Conservation (phyloP, 495 filamentous ascomycete species). For the Aspergillus sparsus region DNA sequence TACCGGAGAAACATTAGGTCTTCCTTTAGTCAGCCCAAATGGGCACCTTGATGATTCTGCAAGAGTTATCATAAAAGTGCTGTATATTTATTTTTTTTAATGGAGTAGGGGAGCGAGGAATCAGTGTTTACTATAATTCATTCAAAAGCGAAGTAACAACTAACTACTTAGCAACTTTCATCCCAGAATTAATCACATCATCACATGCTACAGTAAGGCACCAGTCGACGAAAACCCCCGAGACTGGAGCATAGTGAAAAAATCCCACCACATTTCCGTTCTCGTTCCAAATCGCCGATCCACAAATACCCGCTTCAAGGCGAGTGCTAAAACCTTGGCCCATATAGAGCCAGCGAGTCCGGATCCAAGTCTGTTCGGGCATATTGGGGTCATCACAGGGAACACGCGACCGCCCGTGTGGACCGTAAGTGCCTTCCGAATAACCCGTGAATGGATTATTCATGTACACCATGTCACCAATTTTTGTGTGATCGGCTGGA, state of each 20-base stretch:
- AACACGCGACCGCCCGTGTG: slow-evolving; percentile 1
- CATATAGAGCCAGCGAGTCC: neutral
- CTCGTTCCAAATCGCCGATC: slow-evolving; percentile 13
- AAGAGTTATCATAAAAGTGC: too few relatives aligned
- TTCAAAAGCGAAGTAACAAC: too few relatives aligned
- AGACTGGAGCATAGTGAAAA: slow-evolving; percentile 14
- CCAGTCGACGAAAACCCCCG: neutral
- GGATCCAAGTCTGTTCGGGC: neutral
- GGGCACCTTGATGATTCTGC: too few relatives aligned
- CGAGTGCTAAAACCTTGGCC: neutral
- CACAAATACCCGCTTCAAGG: neutral
- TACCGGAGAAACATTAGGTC: too few relatives aligned
- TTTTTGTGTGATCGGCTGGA: neutral
- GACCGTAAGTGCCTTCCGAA: slow-evolving; percentile 2
- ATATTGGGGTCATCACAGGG: slow-evolving; percentile 1
- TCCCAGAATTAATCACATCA: neutral
- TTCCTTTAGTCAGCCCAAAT: too few relatives aligned
- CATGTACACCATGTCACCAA: neutral
- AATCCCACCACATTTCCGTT: slow-evolving; percentile 12
- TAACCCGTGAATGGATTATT: slow-evolving; percentile 9
- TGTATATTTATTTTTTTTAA: too few relatives aligned
- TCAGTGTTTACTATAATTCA: too few relatives aligned
- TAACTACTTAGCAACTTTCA: too few relatives aligned
- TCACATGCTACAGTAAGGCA: neutral
- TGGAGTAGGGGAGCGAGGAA: too few relatives aligned